phyloP scores from a whole-genome alignment of 441 rosid species.

The Pelargonium citronellum region DNA sequence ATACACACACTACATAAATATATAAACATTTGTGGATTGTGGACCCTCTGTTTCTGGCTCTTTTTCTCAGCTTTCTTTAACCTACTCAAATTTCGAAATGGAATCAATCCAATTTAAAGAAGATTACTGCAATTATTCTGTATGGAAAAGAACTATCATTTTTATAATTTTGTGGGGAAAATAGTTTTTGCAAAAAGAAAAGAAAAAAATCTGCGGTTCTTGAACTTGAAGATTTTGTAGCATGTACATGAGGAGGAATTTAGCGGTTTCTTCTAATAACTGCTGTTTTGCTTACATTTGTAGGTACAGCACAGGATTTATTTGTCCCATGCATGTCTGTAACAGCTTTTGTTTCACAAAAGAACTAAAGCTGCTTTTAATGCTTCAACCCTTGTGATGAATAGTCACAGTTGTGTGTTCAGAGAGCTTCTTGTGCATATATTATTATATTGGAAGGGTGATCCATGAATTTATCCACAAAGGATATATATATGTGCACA shows the following conservation, averaged over 20 bases:
- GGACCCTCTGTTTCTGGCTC: no score
- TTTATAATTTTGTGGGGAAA: no score
- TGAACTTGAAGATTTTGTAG: no score
- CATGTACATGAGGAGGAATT: not conserved
- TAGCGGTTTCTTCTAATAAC: not conserved
- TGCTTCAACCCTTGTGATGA: not conserved
- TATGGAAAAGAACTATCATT: no score
- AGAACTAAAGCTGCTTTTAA: not conserved
- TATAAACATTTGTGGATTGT: no score
- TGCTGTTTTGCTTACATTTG: not conserved
- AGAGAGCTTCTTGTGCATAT: not conserved
- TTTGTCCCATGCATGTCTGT: not conserved
- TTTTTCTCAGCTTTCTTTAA: not conserved
- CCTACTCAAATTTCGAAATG: not conserved
- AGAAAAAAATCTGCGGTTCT: no score
- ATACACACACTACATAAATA: no score
- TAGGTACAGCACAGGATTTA: no score
- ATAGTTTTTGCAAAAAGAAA: no score
- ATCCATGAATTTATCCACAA: not conserved
- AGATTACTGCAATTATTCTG: no score
- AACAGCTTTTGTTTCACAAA: slow-evolving; percentile 6
- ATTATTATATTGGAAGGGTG: no score
- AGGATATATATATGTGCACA: not conserved
- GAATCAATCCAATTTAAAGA: no score
- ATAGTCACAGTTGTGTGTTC: not conserved